Evolutionary conservation across 768 basidiomycete species (phyloP).

Genomic region (Auriscalpium microsporum): DNA sequence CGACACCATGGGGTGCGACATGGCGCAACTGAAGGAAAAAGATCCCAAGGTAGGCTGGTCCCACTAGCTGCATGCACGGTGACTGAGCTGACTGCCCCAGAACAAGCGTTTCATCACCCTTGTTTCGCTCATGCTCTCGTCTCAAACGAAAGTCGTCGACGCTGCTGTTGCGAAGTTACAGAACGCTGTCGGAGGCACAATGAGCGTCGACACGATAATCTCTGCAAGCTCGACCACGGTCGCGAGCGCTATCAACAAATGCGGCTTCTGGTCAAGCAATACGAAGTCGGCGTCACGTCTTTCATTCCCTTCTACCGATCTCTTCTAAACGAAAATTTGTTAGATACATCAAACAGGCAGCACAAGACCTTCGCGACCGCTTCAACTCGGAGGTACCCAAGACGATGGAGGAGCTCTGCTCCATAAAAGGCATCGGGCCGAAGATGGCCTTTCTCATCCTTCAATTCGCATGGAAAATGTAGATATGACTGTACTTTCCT

Average conservation of each 20-base stretch:
- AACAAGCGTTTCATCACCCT: conserved; percentile 78
- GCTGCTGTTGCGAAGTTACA: conserved; percentile 73
- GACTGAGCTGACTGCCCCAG: conserved; percentile 30
- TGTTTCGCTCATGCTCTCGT: conserved; percentile 89
- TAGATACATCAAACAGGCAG: conserved; percentile 71
- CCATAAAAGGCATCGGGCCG: conserved; percentile 85
- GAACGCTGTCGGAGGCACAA: conserved; percentile 59
- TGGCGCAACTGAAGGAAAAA: conserved; percentile 51
- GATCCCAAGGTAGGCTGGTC: conserved; percentile 50
- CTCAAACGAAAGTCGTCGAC: conserved; percentile 88
- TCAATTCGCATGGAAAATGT: conserved; percentile 82
- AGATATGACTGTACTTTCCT: conserved; percentile 17
- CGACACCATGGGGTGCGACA: conserved; percentile 86
- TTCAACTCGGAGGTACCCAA: conserved; percentile 83
- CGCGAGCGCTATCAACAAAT: conserved; percentile 72
- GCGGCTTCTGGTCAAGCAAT: conserved; percentile 90
- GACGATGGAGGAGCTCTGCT: conserved; percentile 81
- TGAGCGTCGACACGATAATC: conserved; percentile 69
- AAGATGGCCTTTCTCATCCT: conserved; percentile 91
- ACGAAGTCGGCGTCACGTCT: conserved; percentile 47
- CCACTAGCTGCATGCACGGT: no score
- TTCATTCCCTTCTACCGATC: background rate
- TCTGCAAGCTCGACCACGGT: conserved; percentile 53
- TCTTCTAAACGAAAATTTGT: background rate
- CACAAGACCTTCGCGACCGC: conserved; percentile 56